These are phyloP conservation scores for Lithocarpus polystachyus DNA, from an alignment of 306 rosid genomes.

Conservation along the genomic window DNA sequence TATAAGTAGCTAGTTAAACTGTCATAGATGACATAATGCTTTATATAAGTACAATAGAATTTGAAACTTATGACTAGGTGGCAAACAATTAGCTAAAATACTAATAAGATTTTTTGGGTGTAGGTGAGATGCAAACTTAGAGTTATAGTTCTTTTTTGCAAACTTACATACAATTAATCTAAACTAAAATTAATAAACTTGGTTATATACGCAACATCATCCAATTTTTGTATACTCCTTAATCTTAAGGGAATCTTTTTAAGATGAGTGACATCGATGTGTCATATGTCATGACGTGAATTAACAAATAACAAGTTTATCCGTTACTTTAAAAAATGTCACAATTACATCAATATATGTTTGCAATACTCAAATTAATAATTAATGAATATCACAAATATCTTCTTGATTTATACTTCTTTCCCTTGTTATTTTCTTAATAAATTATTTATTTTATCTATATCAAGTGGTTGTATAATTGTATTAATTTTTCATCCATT, in stretches of 20 bases:
- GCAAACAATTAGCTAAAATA: too few species aligned
- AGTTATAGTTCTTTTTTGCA: too few species aligned
- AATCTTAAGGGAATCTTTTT: not conserved
- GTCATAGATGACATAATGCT: too few species aligned
- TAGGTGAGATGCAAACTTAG: too few species aligned
- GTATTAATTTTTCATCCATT: too few species aligned
- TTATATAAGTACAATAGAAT: too few species aligned
- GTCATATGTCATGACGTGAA: not conserved
- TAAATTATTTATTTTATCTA: not conserved
- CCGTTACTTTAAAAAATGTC: not conserved
- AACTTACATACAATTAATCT: not conserved
- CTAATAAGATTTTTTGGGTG: too few species aligned
- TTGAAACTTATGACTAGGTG: too few species aligned
- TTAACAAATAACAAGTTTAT: not conserved
- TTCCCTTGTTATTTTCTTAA: not conserved
- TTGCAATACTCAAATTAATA: too few species aligned
- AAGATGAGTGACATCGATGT: not conserved
- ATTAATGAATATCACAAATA: not conserved
- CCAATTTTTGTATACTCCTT: not conserved
- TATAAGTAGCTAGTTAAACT: too few species aligned
- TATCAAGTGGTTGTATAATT: too few species aligned
- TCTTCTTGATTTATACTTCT: not conserved
- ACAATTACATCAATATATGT: not conserved
- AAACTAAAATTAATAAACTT: not conserved
- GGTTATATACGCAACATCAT: not conserved